These are phyloP conservation scores for Fusarium beomiforme DNA, from an alignment of 2,329 filamentous ascomycete species.

Conservation along the genomic window DNA sequence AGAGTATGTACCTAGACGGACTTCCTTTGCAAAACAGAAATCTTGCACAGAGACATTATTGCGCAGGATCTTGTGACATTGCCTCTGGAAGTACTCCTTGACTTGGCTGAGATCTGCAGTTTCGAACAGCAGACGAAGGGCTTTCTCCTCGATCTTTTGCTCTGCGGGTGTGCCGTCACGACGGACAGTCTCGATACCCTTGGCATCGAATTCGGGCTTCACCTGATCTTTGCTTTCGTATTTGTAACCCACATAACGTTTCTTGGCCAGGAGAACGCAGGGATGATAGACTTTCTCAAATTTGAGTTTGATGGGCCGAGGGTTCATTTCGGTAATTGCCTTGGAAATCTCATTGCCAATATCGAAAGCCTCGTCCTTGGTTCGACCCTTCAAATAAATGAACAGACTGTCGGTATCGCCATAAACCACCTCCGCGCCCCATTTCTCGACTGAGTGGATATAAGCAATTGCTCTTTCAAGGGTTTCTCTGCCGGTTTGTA, in stretches of 20 bases:
- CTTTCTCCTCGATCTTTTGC: slow-evolving; percentile 96
- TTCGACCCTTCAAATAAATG: slow-evolving; percentile 86
- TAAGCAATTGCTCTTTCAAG: slow-evolving; percentile 92
- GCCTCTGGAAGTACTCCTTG: slow-evolving; percentile 87
- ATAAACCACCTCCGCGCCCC: slow-evolving; percentile 97
- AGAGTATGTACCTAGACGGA: slow-evolving; percentile 85
- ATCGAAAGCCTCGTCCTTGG: slow-evolving; percentile 86
- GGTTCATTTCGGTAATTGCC: slow-evolving; percentile 88
- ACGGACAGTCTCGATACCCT: slow-evolving; percentile 97
- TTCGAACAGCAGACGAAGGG: slow-evolving; percentile 87
- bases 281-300: slow-evolving; percentile 99
- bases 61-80: slow-evolving; percentile 92
- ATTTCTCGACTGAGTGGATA: slow-evolving; percentile 86
- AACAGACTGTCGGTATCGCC: slow-evolving; percentile 98
- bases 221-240: slow-evolving; percentile 82
- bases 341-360: slow-evolving; percentile 93
- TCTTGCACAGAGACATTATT: slow-evolving; percentile 91
- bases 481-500: slow-evolving; percentile 94
- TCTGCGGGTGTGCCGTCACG: slow-evolving; percentile 94
- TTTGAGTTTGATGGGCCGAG: slow-evolving; percentile 91
- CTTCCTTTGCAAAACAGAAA: slow-evolving; percentile 94
- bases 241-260: slow-evolving; percentile 97
- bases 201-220: slow-evolving; percentile 93
- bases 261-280: slow-evolving; percentile 93
- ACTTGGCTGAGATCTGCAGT: slow-evolving; percentile 89